Evolutionary conservation across 2,329 filamentous ascomycete species (phyloP).

Genomic region (Neurospora sp.): DNA sequence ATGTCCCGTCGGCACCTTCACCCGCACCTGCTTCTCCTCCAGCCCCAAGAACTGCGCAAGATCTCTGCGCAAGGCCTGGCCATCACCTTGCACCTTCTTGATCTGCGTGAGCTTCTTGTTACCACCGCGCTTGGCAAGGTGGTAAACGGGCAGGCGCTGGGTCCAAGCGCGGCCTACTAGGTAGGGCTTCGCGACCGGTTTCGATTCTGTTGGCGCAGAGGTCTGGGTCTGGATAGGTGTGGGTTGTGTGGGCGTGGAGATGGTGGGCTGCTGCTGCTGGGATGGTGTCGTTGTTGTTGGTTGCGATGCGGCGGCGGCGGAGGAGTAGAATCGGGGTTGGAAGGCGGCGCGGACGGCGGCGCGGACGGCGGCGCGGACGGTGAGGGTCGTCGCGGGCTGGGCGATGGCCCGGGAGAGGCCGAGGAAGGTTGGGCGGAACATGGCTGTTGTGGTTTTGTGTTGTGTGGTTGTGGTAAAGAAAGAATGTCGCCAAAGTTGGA

Average conservation of each 20-base stretch:
- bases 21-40: slow-evolving; percentile 38
- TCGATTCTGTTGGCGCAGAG: not conserved
- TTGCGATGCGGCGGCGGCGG: slow-evolving; percentile 1
- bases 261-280: not conserved
- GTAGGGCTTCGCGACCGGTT: slow-evolving; percentile 34
- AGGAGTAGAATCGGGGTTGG: slow-evolving; percentile 2
- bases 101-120: slow-evolving; percentile 65
- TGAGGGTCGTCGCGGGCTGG: slow-evolving; percentile 1
- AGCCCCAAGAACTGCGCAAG: slow-evolving; percentile 50
- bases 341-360: not conserved
- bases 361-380: not conserved
- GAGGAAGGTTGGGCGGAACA: slow-evolving; percentile 10
- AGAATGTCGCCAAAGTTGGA: not conserved
- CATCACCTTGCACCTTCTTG: slow-evolving; percentile 70
- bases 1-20: slow-evolving; percentile 57
- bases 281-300: slow-evolving; percentile 1
- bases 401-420: slow-evolving; percentile 5
- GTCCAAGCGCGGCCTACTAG: slow-evolving; percentile 61
- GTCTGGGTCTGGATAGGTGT: not conserved
- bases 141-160: slow-evolving; percentile 68
- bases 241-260: not conserved
- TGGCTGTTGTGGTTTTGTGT: slow-evolving; percentile 1
- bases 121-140: slow-evolving; percentile 61
- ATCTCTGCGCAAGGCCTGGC: slow-evolving; percentile 51
- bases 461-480: not conserved